Evolutionary conservation across 148 eudicot genomes (phyloP).

Genomic region (Nyssa sinensis): DNA sequence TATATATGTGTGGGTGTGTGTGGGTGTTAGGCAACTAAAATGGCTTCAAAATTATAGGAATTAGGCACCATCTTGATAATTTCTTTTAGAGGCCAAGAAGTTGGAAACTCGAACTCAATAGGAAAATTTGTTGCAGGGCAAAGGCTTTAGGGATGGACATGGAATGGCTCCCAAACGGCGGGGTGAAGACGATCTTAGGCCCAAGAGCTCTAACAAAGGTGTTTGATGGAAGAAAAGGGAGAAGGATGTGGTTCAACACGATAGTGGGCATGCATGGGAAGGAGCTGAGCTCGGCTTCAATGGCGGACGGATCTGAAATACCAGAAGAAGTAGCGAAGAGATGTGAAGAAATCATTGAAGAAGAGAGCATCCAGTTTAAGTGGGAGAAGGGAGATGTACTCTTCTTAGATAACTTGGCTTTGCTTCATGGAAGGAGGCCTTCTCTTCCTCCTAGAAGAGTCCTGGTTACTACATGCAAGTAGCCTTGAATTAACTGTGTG

Average conservation of each 20-base stretch:
- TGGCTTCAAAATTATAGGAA: too few species aligned
- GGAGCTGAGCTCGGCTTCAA: constrained; percentile 30
- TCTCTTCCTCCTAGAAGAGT: constrained; percentile 48
- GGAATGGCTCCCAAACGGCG: constrained; percentile 45
- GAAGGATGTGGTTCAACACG: constrained; percentile 52
- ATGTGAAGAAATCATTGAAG: constrained; percentile 46
- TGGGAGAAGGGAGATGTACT: constrained; percentile 56
- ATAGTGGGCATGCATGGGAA: constrained; percentile 42
- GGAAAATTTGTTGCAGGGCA: constrained; percentile 31
- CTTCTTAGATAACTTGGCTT: constrained; percentile 41
- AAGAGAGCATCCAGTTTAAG: constrained; percentile 49
- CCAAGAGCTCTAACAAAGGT: constrained; percentile 31
- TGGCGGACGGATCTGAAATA: constrained; percentile 46
- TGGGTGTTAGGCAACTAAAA: too few species aligned
- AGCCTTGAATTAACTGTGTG: background rate
- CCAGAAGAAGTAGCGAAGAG: constrained; percentile 36
- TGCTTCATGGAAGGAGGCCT: constrained; percentile 52
- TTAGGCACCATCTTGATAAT: too few species aligned
- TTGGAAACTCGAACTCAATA: too few species aligned
- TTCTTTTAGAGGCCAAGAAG: too few species aligned
- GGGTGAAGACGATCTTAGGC: constrained; percentile 30
- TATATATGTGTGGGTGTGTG: too few species aligned
- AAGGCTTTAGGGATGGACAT: constrained; percentile 41
- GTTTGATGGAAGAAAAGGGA: constrained; percentile 47
- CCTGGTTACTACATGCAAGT: constrained; percentile 41